Base-by-base conservation (phyloP, 2,329 filamentous ascomycete species). In the Lasiodiplodia citricola region DNA sequence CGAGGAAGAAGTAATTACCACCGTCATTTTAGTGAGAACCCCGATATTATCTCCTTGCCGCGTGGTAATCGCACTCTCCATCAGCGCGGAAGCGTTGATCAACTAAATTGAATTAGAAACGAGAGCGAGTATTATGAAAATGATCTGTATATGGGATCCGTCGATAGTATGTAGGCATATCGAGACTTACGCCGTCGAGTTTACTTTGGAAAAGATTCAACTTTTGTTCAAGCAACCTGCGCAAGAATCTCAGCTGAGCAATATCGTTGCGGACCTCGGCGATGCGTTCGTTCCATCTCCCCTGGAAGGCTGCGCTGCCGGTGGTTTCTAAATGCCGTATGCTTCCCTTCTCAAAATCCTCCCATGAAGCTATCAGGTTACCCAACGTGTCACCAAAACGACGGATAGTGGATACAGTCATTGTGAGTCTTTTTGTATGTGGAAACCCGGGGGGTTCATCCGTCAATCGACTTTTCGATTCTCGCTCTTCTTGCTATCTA, bases 1-100 rank as follows among this genome's bases (percentile, higher is more conserved):
- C 31, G 1, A 8, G 1, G 4, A 31, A 8, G 2, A 31, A 31
- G 31, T 8, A 10, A 0, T 4, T 69, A 69, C 68, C 6, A 69
- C 68, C 0, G 68, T 67, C 68, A 69, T 69, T 6, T 64, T 63
- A 1, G 68, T 69, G 14, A 69, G 63, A 13, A 66, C 47, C 1
- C 37, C 62, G n/a, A 69, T 67, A 7, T 69, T 52, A 21, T 58
- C 63, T 0, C 63, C 63, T 23, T 67, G 62, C 11, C 5, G 21
- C 25, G 68, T 66, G 2, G 62, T 13, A 2, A 38, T 28, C 3
- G 51, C 31, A 6, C 68, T 66, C 25, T 66, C 60, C 23, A 35
- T 58, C 3, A 66, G 50, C 2, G 68, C 55, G 18, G 63, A 66
- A 8, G 60, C 68, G 66, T 18, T 21, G 57, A 54, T 68, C 16